These are phyloP conservation scores for Dendrothele bispora DNA, from an alignment of 768 basidiomycete species.

Conservation along the genomic window DNA sequence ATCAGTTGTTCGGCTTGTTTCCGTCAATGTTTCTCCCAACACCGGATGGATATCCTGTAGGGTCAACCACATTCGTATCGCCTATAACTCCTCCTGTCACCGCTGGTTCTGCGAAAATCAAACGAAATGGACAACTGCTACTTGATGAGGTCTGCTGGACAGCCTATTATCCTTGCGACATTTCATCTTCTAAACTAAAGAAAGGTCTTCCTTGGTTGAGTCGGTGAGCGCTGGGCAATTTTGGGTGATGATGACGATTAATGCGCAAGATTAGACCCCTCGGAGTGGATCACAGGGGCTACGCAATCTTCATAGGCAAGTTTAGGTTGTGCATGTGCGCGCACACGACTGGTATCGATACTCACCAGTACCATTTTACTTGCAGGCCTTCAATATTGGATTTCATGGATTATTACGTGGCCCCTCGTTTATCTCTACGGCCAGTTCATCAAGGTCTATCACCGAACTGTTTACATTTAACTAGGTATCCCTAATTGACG, in stretches of 20 bases:
- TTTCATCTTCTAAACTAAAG: slow-evolving; percentile 13
- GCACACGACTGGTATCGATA: background rate
- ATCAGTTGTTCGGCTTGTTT: background rate
- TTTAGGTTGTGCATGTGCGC: no score
- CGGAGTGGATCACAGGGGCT: no score
- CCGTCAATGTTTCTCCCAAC: slow-evolving; percentile 45
- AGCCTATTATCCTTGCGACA: slow-evolving; percentile 62
- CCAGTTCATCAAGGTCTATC: slow-evolving; percentile 45
- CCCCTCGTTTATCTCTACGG: slow-evolving; percentile 55
- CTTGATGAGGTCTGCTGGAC: slow-evolving; percentile 67
- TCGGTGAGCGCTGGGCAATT: slow-evolving; percentile 44
- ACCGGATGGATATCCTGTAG: slow-evolving; percentile 52
- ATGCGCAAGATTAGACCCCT: no score
- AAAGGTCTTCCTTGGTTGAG: slow-evolving; percentile 58
- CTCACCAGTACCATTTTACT: background rate
- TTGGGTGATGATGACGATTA: no score
- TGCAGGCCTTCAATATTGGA: slow-evolving; percentile 38
- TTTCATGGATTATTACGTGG: slow-evolving; percentile 30
- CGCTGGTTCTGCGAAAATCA: slow-evolving; percentile 43
- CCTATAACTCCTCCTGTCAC: slow-evolving; percentile 36
- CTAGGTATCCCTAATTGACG: no score
- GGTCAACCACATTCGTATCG: slow-evolving; percentile 57
- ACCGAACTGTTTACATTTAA: no score
- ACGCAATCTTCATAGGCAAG: no score
- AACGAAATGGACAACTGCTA: no score